These are phyloP conservation scores for Aspergillus ustus DNA, from an alignment of 2,329 filamentous ascomycete genomes.

Conservation along the genomic window DNA sequence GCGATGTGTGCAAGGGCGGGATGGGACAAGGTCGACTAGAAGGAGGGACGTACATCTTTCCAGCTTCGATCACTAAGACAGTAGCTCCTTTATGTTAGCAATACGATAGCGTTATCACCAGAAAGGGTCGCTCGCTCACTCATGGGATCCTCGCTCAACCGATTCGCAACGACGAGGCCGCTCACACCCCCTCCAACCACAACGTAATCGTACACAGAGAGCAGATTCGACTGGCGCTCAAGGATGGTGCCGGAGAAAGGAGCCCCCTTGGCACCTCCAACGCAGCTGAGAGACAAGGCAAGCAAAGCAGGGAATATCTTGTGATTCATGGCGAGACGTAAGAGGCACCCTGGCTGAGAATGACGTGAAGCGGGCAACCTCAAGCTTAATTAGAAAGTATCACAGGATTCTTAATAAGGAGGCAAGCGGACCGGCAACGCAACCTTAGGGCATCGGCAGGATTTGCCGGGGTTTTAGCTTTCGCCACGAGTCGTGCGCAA, in stretches of 20 bases:
- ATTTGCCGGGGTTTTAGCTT: too few species aligned
- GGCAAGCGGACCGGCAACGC: too few species aligned
- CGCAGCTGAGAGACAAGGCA: not conserved
- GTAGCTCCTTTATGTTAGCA: not conserved
- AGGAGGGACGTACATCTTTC: not conserved
- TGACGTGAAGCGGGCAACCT: too few species aligned
- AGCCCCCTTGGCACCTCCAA: not conserved
- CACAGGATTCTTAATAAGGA: too few species aligned
- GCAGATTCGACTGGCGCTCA: not conserved
- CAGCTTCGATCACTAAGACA: conserved; percentile 2
- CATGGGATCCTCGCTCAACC: not conserved
- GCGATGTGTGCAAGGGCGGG: not conserved
- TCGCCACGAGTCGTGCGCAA: too few species aligned
- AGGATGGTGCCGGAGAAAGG: not conserved
- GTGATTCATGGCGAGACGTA: not conserved
- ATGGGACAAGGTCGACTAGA: too few species aligned
- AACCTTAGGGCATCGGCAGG: too few species aligned
- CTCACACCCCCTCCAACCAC: conserved; percentile 4
- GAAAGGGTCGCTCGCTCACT: not conserved
- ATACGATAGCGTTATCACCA: not conserved
- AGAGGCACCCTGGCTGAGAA: too few species aligned
- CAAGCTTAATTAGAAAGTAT: too few species aligned
- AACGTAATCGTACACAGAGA: conserved; percentile 4
- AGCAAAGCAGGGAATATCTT: not conserved
- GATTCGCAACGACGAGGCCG: conserved; percentile 5